A percentile compares a stretch with the other conserved stretches of the same genome.
Evolutionary conservation across 306 rosid species (phyloP).

Genomic region (Aeschynomene evenia): DNA sequence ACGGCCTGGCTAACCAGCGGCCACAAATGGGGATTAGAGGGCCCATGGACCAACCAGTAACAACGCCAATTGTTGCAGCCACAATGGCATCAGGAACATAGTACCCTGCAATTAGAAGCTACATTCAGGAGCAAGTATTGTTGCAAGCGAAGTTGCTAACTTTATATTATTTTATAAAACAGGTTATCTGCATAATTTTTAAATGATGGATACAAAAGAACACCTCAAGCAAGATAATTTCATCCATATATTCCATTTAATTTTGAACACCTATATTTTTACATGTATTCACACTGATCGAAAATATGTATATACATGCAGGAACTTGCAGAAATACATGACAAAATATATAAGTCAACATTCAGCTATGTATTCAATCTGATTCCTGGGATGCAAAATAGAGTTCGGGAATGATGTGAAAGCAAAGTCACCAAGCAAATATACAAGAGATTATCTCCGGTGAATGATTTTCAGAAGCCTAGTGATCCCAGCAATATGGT

Average conservation of each 20-base stretch:
- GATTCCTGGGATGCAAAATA: background rate
- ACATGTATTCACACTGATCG: background rate
- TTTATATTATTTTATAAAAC: constrained; percentile 2
- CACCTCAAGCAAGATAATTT: constrained; percentile 12
- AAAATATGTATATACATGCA: background rate
- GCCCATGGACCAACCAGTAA: constrained; percentile 79
- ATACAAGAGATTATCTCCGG: constrained; percentile 1
- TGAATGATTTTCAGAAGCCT: background rate
- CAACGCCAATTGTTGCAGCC: constrained; percentile 71
- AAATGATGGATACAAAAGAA: constrained; percentile 14
- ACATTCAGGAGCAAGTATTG: constrained; percentile 26
- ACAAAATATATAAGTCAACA: background rate
- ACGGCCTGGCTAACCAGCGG: constrained; percentile 77
- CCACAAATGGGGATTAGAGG: constrained; percentile 85
- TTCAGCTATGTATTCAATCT: background rate
- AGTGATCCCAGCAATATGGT: constrained; percentile 2
- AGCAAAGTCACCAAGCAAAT: background rate
- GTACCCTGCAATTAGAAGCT: constrained; percentile 53
- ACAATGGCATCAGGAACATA: constrained; percentile 74
- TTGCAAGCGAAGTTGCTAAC: background rate
- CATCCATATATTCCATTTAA: background rate
- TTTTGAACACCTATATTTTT: background rate
- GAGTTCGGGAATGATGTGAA: background rate
- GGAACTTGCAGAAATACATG: background rate
- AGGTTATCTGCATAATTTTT: background rate